These are phyloP conservation scores for Lophiotrema nucula DNA, from an alignment of 495 filamentous ascomycete species.

Conservation along the genomic window DNA sequence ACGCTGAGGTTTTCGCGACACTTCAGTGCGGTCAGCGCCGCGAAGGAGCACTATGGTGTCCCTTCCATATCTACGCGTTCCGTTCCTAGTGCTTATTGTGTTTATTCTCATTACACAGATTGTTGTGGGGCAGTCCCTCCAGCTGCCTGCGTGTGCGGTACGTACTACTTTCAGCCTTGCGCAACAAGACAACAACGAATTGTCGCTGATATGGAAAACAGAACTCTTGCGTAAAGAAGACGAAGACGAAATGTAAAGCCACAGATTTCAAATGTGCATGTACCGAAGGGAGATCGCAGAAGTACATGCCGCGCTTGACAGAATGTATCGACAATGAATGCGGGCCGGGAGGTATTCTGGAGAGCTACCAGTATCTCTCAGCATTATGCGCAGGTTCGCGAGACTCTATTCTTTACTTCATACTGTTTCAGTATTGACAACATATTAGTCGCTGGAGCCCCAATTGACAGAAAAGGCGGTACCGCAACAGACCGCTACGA, in stretches of 20 bases:
- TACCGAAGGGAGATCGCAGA: too few species aligned
- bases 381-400: not conserved
- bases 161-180: not conserved
- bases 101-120: not conserved
- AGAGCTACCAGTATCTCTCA: not conserved
- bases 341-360: not conserved
- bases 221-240: slow-evolving; percentile 9
- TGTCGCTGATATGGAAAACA: not conserved
- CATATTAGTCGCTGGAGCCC: not conserved
- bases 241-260: slow-evolving; percentile 19
- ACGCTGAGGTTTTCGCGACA: too few species aligned
- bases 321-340: not conserved
- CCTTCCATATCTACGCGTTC: too few species aligned
- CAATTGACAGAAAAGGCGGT: not conserved
- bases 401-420: too few species aligned
- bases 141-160: slow-evolving; percentile 5
- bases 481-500: not conserved
- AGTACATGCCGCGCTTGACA: not conserved
- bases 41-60: too few species aligned
- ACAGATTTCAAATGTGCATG: slow-evolving; percentile 15
- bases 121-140: slow-evolving; percentile 3
- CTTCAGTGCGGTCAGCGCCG: too few species aligned
- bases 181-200: not conserved
- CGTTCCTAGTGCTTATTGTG: too few species aligned
- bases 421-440: not conserved